Evolutionary conservation across 495 filamentous ascomycete genomes (phyloP), one percentile per base, ranked within the genome.

Genomic region (Cryomyces minteri): DNA sequence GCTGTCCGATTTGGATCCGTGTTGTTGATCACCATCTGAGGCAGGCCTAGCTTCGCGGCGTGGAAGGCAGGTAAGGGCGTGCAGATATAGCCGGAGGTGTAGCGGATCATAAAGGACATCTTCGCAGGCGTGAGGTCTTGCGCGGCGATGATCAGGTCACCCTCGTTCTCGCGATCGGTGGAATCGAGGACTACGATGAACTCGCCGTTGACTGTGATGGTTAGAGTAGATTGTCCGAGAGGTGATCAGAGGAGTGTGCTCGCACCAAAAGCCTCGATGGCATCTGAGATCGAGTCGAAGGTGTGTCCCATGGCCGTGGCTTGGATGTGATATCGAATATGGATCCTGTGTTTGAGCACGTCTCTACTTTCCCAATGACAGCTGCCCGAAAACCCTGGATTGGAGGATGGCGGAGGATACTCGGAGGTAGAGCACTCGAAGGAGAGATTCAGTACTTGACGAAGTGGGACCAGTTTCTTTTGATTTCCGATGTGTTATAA

Each of bases 101-200:
- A 74, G 30, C 87, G 83, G 52, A 98, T 74, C 71, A 98, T 76
- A 63, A 95, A 96, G 48, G 86, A 86, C 82, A 88, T 87, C 61
- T 96, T 87, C 43, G 82, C 72, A 11, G 84, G 69, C 18, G 88
- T 95, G 54, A 95, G 67, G 51, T 82, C 72, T 32, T 85, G 70
- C 25, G 87, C 92, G 43, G 92, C 84, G 55, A 95, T 88, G 61
- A 98, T 93, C 29, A 98, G 78, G 65, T 98, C 90, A 54, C 86
- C 92, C 70, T 98, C 92, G 63, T 96, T 96, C 60, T 98, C 92
- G 57, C 90, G 88, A 46, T 77, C 71, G 41, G 80, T 74, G 48
- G 80, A 80, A 65, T 98, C 92, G 49, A 96, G 83, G 18, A 94
- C 86, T 44, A 98, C 74, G 58, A 98, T 84, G 72, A 96, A 96